Conservation (phyloP, 2,329 filamentous ascomycete species). For the Lecanoromycetidae sp. region DNA sequence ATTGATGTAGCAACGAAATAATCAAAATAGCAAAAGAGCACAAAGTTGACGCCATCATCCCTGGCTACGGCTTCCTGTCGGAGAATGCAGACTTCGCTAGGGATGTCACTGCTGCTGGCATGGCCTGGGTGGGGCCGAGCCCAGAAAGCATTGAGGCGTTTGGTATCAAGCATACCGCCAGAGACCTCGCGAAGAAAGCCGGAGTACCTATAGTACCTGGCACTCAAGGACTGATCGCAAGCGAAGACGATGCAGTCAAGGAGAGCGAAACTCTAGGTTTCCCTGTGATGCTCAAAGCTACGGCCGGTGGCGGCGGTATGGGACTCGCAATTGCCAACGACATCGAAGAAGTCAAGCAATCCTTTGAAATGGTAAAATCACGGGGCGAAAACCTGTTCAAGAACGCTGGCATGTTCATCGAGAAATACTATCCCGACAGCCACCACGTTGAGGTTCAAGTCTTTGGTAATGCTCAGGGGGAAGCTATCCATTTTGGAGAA, state of each 20-base stretch:
- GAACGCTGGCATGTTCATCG: slow-evolving; percentile 71
- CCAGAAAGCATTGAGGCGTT: slow-evolving; percentile 43
- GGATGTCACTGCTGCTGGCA: slow-evolving; percentile 39
- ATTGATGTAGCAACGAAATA: slow-evolving; percentile 25
- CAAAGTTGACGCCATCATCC: slow-evolving; percentile 47
- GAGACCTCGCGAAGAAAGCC: slow-evolving; percentile 40
- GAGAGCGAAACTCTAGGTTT: slow-evolving; percentile 37
- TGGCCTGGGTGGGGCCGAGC: slow-evolving; percentile 49
- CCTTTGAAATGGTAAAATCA: slow-evolving; percentile 60
- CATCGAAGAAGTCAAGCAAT: slow-evolving; percentile 56
- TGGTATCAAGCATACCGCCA: slow-evolving; percentile 47
- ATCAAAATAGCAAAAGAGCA: slow-evolving; percentile 40
- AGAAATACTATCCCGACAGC: slow-evolving; percentile 67
- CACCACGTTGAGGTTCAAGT: slow-evolving; percentile 85
- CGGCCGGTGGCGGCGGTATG: slow-evolving; percentile 71
- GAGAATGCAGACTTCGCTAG: slow-evolving; percentile 52
- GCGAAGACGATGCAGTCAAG: slow-evolving; percentile 36
- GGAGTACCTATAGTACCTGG: slow-evolving; percentile 45
- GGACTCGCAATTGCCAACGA: slow-evolving; percentile 65
- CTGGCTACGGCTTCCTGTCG: slow-evolving; percentile 55
- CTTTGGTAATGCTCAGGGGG: slow-evolving; percentile 69
- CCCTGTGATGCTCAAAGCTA: slow-evolving; percentile 65
- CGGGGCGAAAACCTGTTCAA: slow-evolving; percentile 71
- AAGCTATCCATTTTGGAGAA: slow-evolving; percentile 74
- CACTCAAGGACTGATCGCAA: slow-evolving; percentile 37